Percentiles rank a stretch among this genome's conserved stretches.
Evolutionary conservation across 495 filamentous ascomycete species (phyloP).

Genomic region (Pseudoneurospora amorphoporcata): DNA sequence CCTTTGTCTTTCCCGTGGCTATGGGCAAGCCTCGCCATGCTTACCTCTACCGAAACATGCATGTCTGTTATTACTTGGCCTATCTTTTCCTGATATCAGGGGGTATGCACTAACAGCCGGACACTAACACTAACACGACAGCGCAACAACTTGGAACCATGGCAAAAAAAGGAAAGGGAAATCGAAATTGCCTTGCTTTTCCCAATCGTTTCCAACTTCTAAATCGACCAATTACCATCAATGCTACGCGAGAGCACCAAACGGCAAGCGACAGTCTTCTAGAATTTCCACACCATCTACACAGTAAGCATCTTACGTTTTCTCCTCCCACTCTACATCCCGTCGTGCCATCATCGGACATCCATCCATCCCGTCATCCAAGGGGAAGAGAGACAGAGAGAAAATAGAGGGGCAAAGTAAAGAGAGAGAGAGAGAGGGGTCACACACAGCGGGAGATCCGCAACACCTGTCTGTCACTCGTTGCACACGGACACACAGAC

Average conservation of each 20-base stretch:
- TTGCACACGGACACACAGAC: not conserved
- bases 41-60: not conserved
- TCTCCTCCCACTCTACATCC: not conserved
- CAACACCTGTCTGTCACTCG: not conserved
- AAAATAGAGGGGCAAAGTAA: not conserved
- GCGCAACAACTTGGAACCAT: too few relatives aligned
- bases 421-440: not conserved
- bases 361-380: not conserved
- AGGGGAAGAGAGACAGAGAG: not conserved
- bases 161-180: not conserved
- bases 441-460: not conserved
- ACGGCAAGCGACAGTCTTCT: not conserved
- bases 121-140: not conserved
- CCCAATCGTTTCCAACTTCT: not conserved
- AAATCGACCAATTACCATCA: not conserved
- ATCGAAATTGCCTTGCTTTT: not conserved
- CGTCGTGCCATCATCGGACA: not conserved
- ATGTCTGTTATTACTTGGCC: not conserved
- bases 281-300: not conserved
- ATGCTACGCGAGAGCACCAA: not conserved
- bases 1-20: not conserved
- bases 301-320: not conserved
- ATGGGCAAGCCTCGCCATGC: not conserved
- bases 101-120: not conserved
- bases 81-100: not conserved